phyloP scores from a whole-genome alignment of 208 protist species.

The Leishmania tropica region DNA sequence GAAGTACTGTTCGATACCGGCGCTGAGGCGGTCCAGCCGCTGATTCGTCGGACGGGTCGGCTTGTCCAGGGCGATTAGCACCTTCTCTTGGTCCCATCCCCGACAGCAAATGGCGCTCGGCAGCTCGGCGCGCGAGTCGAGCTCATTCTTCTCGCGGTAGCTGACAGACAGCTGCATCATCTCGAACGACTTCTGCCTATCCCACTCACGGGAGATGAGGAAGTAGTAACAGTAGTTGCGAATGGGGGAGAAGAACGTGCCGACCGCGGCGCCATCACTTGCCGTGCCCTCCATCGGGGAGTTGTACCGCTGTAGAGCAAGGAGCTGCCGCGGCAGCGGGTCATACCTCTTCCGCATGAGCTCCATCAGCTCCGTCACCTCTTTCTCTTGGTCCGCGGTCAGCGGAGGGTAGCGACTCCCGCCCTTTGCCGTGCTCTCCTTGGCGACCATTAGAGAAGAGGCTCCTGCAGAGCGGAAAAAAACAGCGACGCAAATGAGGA shows the following conservation, averaged over 20 bases:
- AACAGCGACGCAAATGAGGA: neutral
- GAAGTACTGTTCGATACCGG: conserved; percentile 25
- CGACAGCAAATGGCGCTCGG: conserved; percentile 43
- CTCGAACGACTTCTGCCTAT: conserved; percentile 51
- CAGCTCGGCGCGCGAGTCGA: conserved; percentile 43
- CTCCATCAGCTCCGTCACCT: conserved; percentile 44
- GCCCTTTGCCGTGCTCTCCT: neutral
- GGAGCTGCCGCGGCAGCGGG: conserved; percentile 12
- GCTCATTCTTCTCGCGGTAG: conserved; percentile 38
- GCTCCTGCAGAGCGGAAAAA: neutral
- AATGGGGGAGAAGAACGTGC: conserved; percentile 28
- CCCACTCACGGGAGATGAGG: conserved; percentile 48
- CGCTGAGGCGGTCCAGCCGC: conserved; percentile 31
- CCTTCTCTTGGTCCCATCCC: conserved; percentile 43
- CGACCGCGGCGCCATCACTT: neutral
- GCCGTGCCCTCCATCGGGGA: neutral
- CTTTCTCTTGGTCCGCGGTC: conserved; percentile 39
- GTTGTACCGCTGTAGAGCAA: neutral
- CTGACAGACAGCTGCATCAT: conserved; percentile 37
- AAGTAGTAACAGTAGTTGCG: conserved; percentile 56
- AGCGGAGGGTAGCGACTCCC: conserved; percentile 24
- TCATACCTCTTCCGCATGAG: conserved; percentile 25
- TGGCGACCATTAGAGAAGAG: neutral
- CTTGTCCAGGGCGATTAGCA: conserved; percentile 12
- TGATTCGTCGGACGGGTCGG: neutral